Evolutionary conservation across 257 asterid genomes (phyloP).

Genomic region (Solanum chiquidenum): DNA sequence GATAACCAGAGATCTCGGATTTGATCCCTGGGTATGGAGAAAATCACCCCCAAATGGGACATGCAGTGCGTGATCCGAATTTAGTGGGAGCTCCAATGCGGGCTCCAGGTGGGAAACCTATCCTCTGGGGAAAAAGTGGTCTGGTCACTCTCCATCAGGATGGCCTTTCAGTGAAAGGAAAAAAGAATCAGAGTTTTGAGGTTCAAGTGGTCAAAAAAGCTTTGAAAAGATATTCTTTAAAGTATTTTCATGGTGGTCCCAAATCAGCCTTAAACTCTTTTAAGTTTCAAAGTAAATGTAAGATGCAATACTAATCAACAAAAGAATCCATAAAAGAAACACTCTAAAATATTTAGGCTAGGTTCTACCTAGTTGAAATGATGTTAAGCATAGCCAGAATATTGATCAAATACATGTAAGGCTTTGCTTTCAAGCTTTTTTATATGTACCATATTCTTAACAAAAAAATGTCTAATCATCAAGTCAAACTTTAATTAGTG

Average conservation of each 20-base stretch:
- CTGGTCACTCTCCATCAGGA: slow-evolving; percentile 1
- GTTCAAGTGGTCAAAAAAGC: slow-evolving; percentile 18
- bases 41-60: neutral
- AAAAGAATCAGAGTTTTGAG: neutral
- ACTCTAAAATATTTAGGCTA: slow-evolving; percentile 2
- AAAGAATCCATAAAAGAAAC: slow-evolving; percentile 4
- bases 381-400: slow-evolving; percentile 10
- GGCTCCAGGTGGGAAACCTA: neutral
- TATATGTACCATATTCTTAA: neutral
- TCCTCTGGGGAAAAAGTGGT: neutral
- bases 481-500: neutral
- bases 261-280: neutral
- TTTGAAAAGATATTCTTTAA: slow-evolving; percentile 11
- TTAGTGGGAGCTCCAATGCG: neutral
- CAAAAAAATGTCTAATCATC: slow-evolving; percentile 7
- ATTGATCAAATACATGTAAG: neutral
- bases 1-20: neutral
- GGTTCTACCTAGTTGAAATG: slow-evolving; percentile 5
- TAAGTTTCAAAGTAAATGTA: neutral
- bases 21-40: neutral
- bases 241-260: slow-evolving; percentile 15
- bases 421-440: neutral
- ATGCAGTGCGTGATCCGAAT: no score
- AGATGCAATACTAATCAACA: neutral
- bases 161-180: slow-evolving; percentile 3